A percentile compares a stretch with the other conserved stretches of the same genome.
phyloP scores from a whole-genome alignment of 345 rosid species.

The Populus tremula region DNA sequence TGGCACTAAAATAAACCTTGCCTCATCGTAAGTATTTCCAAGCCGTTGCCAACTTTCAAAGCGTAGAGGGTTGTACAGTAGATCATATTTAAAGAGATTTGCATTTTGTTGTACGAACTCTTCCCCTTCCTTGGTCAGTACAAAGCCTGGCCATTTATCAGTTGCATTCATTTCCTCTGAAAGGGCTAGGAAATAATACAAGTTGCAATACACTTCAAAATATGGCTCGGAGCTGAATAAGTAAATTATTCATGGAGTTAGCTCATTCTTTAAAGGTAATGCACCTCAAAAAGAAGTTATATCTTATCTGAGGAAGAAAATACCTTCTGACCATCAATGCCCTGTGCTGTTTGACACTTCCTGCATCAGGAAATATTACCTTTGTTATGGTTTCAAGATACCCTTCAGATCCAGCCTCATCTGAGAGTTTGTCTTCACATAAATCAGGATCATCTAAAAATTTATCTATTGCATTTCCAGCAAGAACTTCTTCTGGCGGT shows the following conservation, averaged over 20 bases:
- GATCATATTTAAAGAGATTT: slow-evolving; percentile 81
- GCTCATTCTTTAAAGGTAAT: slow-evolving; percentile 3
- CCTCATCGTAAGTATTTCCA: slow-evolving; percentile 93
- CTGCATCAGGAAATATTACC: slow-evolving; percentile 52
- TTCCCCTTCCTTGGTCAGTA: slow-evolving; percentile 95
- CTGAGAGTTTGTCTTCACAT: slow-evolving; percentile 82
- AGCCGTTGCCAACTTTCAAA: slow-evolving; percentile 96
- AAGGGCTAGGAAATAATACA: slow-evolving; percentile 81
- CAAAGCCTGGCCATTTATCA: slow-evolving; percentile 98
- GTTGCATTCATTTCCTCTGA: slow-evolving; percentile 94
- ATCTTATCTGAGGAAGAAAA: slow-evolving; percentile 12
- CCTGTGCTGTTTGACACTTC: slow-evolving; percentile 66
- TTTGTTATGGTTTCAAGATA: slow-evolving; percentile 67
- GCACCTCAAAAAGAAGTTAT: slow-evolving; percentile 3
- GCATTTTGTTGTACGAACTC: slow-evolving; percentile 94
- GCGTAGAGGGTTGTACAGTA: slow-evolving; percentile 79
- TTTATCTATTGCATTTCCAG: slow-evolving; percentile 73
- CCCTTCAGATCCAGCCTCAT: slow-evolving; percentile 82
- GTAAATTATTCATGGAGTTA: slow-evolving; percentile 23
- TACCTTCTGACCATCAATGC: slow-evolving; percentile 57
- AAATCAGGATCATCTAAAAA: slow-evolving; percentile 79
- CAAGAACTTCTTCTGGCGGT: slow-evolving; percentile 83
- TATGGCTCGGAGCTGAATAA: slow-evolving; percentile 75
- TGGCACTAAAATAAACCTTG: slow-evolving; percentile 26
- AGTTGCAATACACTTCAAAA: slow-evolving; percentile 76